Conservation (phyloP, 2,329 filamentous ascomycete genomes). For the Pseudocercospora cruenta region DNA sequence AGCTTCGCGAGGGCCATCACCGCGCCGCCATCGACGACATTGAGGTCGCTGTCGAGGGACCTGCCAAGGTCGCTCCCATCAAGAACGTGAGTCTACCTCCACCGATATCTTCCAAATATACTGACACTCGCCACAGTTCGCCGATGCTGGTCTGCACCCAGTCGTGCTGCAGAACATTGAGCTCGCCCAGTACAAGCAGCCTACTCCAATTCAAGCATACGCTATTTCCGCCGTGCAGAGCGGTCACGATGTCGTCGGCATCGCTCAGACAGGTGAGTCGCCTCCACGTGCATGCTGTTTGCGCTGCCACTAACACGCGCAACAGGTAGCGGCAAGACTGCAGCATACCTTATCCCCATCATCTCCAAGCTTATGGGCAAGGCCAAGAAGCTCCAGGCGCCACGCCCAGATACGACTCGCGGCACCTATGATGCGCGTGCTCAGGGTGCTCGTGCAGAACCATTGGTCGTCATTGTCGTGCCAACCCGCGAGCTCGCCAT, state of each 20-base stretch:
- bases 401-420: constrained; percentile 73
- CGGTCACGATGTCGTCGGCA: constrained; percentile 80
- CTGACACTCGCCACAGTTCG: constrained; percentile 56
- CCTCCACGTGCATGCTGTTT: background rate
- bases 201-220: constrained; percentile 88
- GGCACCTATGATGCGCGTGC: no score
- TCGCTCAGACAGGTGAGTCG: constrained; percentile 84
- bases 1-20: no score
- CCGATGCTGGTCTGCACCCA: constrained; percentile 81
- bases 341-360: constrained; percentile 86
- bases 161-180: constrained; percentile 77
- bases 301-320: constrained; percentile 12
- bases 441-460: no score
- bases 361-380: constrained; percentile 94
- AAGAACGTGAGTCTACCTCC: constrained; percentile 56
- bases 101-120: no score
- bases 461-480: constrained; percentile 80
- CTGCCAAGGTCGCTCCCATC: constrained; percentile 53
- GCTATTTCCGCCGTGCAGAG: constrained; percentile 76
- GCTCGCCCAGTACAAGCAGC: constrained; percentile 69
- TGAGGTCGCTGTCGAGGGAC: no score
- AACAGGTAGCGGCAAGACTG: constrained; percentile 92
- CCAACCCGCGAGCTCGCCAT: constrained; percentile 89
- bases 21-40: no score
- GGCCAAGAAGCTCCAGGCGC: constrained; percentile 80